phyloP scores from a whole-genome alignment of 257 asterid species.

The Henckelia pumila region DNA sequence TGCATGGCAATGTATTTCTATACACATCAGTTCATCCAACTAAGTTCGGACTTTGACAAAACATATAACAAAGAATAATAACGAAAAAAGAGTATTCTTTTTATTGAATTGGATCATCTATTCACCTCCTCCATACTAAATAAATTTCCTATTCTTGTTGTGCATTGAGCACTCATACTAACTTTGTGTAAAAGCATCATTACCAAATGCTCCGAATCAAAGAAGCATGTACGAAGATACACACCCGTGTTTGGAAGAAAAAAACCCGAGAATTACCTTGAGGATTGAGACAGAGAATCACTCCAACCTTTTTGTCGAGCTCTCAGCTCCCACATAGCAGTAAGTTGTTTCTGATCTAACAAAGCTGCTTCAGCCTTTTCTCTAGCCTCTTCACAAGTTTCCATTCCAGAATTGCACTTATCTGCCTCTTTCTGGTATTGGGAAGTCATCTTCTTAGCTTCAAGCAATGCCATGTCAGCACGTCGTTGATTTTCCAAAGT shows the following conservation, averaged over 20 bases:
- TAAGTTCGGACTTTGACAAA: not conserved
- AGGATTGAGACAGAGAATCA: constrained; percentile 25
- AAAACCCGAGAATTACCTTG: not conserved
- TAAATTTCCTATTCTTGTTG: not conserved
- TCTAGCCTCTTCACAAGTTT: constrained; percentile 92
- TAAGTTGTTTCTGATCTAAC: constrained; percentile 61
- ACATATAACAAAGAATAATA: not conserved
- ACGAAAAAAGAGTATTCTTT: not conserved
- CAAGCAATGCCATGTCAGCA: constrained; percentile 84
- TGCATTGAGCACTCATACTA: not conserved
- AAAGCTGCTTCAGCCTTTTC: constrained; percentile 81
- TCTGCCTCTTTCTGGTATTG: constrained; percentile 96
- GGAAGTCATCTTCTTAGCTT: constrained; percentile 89
- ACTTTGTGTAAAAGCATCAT: not conserved
- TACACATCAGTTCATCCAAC: not conserved
- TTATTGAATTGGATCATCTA: not conserved
- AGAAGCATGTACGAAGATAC: not conserved
- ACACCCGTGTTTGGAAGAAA: not conserved
- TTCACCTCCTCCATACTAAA: not conserved
- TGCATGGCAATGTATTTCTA: not conserved
- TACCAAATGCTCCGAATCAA: not conserved
- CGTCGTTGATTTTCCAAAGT: constrained; percentile 78
- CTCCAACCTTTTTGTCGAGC: constrained; percentile 92
- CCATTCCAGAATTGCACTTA: constrained; percentile 97
- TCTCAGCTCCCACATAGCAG: constrained; percentile 80